Evolutionary conservation across 768 basidiomycete genomes (phyloP), one percentile per base, ranked within the genome.

Genomic region (Tricholoma hemisulphureum): DNA sequence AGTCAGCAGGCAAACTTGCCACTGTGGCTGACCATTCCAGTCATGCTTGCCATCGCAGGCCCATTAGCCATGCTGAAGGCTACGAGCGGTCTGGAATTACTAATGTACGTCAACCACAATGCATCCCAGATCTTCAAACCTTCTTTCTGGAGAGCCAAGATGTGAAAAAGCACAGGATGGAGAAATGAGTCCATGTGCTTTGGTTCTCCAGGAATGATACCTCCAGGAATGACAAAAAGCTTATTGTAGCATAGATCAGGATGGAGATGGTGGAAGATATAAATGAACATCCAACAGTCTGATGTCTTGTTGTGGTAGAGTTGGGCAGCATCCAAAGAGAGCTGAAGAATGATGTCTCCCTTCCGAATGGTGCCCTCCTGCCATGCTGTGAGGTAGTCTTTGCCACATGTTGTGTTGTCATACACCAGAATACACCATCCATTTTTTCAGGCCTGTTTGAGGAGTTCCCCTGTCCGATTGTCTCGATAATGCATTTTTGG

Each of bases 131-230:
- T 41, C 6, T 23, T 24, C 2, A 63, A 46, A 3, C 56, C 61
- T 24, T 55, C 61, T 20, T 20, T 14, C 3, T 59, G 56, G 4
- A 37, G 37, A 1, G 68, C 67, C 6, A 63, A 43, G 11, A 75
- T 41, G 29, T 72, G 68, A n/a, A 64, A 53, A 3, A 74, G 28
- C 0, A 63, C 67, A 1, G 64, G 59, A 43, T 63, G 71, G 1
- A 70, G 18, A 55, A 69, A 75, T 0, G 65, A 71, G 8, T 77
- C 67, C 0, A 67, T 16, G 21, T 60, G 61, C 18, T 72, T 72
- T 0, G 71, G 72, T 5, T 74, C 71, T 0, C 77, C 73, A 11
- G 69, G 69, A 20, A 73, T 65, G 16, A 72, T 46, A 0, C 65
- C 57, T 8, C 69, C 67, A 31, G 70, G 72, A 48, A 74, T 51